Conservation (phyloP, 371 early-diverging fungal species). For the Syncephalastrum monosporum region DNA sequence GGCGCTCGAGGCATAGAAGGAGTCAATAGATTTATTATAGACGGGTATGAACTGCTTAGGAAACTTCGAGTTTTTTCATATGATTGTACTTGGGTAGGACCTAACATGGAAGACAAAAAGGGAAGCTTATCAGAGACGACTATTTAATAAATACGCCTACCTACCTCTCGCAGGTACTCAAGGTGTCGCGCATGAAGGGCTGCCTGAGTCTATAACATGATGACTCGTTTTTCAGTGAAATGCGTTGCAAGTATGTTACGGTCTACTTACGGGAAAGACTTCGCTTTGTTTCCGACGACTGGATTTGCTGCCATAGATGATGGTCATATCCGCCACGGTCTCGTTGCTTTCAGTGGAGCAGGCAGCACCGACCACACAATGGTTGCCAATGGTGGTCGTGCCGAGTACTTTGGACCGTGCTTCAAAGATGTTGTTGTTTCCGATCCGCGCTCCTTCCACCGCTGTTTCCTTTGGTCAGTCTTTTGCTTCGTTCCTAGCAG, state of each 20-base stretch:
- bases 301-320: conserved; percentile 65
- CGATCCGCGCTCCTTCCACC: conserved; percentile 69
- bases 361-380: conserved; percentile 74
- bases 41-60: neutral
- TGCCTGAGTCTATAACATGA: conserved; percentile 42
- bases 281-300: conserved; percentile 56
- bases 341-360: conserved; percentile 69
- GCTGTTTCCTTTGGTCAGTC: conserved; percentile 34
- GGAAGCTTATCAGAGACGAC: neutral
- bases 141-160: neutral
- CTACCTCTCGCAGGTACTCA: conserved; percentile 67
- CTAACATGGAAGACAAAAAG: conserved; percentile 13
- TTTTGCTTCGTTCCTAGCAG: neutral
- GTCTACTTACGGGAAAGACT: conserved; percentile 19
- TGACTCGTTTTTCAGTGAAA: too few species aligned
- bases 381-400: conserved; percentile 64
- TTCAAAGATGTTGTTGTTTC: conserved; percentile 69
- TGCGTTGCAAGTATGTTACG: too few species aligned
- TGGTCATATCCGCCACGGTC: conserved; percentile 60
- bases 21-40: too few species aligned
- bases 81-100: conserved; percentile 68
- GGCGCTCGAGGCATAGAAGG: conserved; percentile 3
- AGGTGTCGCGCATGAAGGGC: conserved; percentile 69
- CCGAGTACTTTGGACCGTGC: conserved; percentile 61
- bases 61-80: conserved; percentile 39